Base-by-base conservation (phyloP, 2,329 filamentous ascomycete species). In the Hypoxylon sp. region DNA sequence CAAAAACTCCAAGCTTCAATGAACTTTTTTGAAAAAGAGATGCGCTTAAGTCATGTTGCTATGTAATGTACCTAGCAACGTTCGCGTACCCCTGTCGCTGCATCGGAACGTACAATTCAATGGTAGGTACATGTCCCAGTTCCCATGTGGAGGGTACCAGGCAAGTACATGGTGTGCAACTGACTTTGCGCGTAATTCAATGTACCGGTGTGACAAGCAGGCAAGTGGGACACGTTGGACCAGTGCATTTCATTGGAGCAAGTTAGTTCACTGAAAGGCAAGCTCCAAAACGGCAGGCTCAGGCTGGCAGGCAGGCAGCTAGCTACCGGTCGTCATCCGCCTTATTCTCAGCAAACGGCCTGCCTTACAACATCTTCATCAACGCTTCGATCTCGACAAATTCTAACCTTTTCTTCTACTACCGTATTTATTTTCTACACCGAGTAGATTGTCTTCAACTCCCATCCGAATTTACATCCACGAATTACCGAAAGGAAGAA, bases 281-380 rank as follows among this genome's bases (percentile, higher is more conserved):
- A 54, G 40, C 25, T 23, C 19, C 36, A 48, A 45, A n/a, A n/a
- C n/a, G n/a, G n/a, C n/a, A n/a, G n/a, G n/a, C n/a, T n/a, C n/a
- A n/a, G n/a, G n/a, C n/a, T n/a, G n/a, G n/a, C n/a, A n/a, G 25
- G 46, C 37, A 66, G 63, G 63, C 63, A 66, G 61, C 63, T 66
- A 63, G 59, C 51, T 63, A 46, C 56, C 29, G 42, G 62, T 65
- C 63, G 61, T 66, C 52, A 66, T 63, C 63, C 62, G 31, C 46
- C 32, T 47, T 35, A 16, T 25, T 41, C 44, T 31, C 26, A 51
- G 20, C 52, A 48, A 48, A 51, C 37, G 25, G n/a, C n/a, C n/a
- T n/a, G n/a, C n/a, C n/a, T n/a, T n/a, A 23, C 21, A 35, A 17
- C 48, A 51, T 7, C 31, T 51, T 34, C 30, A 30, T 21, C 34